phyloP scores from a whole-genome alignment of 2,329 filamentous ascomycete genomes.

The Epicoccum sorghinum region DNA sequence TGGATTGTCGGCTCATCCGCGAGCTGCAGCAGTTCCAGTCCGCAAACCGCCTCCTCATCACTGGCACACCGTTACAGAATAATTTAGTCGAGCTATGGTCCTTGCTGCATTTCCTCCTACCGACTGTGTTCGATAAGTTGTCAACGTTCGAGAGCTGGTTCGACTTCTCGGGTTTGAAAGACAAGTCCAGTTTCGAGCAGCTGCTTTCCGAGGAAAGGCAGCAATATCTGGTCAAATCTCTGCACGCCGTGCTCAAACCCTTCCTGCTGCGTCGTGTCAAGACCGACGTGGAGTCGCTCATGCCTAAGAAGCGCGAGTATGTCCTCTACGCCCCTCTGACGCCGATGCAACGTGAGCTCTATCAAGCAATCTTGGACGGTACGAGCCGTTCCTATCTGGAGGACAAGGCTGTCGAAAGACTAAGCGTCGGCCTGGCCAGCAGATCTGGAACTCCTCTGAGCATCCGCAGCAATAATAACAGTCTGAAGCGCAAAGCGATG shows the following conservation, averaged over 20 bases:
- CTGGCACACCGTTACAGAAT: slow-evolving; percentile 93
- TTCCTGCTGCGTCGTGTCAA: slow-evolving; percentile 88
- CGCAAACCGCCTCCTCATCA: slow-evolving; percentile 88
- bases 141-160: slow-evolving; percentile 97
- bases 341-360: slow-evolving; percentile 86
- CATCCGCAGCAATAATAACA: slow-evolving; percentile 52
- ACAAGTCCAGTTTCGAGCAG: slow-evolving; percentile 78
- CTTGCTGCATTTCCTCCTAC: slow-evolving; percentile 88
- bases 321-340: slow-evolving; percentile 93
- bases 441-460: slow-evolving; percentile 57
- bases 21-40: slow-evolving; percentile 88
- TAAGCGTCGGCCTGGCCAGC: slow-evolving; percentile 54
- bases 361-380: slow-evolving; percentile 72
- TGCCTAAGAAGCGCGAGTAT: slow-evolving; percentile 98
- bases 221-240: slow-evolving; percentile 79
- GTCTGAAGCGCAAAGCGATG: slow-evolving; percentile 64
- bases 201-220: slow-evolving; percentile 80
- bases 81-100: slow-evolving; percentile 96
- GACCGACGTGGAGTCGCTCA: slow-evolving; percentile 84
- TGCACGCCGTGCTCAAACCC: slow-evolving; percentile 91
- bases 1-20: slow-evolving; percentile 88
- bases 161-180: slow-evolving; percentile 89
- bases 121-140: slow-evolving; percentile 90
- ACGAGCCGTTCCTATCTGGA: slow-evolving; percentile 67
- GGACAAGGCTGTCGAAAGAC: slow-evolving; percentile 72